Evolutionary conservation across 1,139 yeast genomes (phyloP).

Genomic region (Sugiyamaella grinbergsii): DNA sequence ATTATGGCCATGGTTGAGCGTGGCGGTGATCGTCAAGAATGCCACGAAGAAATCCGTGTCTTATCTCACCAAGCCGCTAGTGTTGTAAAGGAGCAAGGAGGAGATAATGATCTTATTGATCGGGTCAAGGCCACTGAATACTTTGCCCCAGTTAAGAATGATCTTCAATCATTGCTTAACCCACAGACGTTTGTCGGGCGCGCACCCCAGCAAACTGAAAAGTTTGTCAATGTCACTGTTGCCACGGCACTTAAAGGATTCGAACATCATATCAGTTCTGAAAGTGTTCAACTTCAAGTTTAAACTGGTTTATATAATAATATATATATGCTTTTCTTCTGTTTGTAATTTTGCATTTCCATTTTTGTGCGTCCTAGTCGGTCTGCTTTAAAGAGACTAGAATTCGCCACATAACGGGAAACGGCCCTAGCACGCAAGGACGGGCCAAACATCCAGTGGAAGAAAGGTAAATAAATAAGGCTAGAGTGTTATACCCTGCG

Average conservation of each 20-base stretch:
- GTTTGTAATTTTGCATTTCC: too few species aligned
- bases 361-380: too few species aligned
- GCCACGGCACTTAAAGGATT: slow-evolving; percentile 77
- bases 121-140: slow-evolving; percentile 77
- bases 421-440: too few species aligned
- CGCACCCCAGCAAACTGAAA: slow-evolving; percentile 97
- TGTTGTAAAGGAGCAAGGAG: slow-evolving; percentile 97
- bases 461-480: not conserved
- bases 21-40: slow-evolving; percentile 97
- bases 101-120: slow-evolving; percentile 94
- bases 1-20: slow-evolving; percentile 99
- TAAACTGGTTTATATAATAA: slow-evolving; percentile 24
- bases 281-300: slow-evolving; percentile 54
- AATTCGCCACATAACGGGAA: too few species aligned
- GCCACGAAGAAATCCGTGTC: slow-evolving; percentile 97
- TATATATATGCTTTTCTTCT: slow-evolving; percentile 10
- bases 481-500: slow-evolving; percentile 1
- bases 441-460: too few species aligned
- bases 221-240: slow-evolving; percentile 83
- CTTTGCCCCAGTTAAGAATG: slow-evolving; percentile 86
- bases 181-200: slow-evolving; percentile 97
- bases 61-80: slow-evolving; percentile 96
- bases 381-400: too few species aligned
- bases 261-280: slow-evolving; percentile 59
- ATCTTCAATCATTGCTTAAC: slow-evolving; percentile 76